Percentiles rank a stretch among this genome's conserved stretches.
These are phyloP conservation scores for Nakazawaea siamensis DNA, from an alignment of 805 yeast genomes.

Conservation along the genomic window DNA sequence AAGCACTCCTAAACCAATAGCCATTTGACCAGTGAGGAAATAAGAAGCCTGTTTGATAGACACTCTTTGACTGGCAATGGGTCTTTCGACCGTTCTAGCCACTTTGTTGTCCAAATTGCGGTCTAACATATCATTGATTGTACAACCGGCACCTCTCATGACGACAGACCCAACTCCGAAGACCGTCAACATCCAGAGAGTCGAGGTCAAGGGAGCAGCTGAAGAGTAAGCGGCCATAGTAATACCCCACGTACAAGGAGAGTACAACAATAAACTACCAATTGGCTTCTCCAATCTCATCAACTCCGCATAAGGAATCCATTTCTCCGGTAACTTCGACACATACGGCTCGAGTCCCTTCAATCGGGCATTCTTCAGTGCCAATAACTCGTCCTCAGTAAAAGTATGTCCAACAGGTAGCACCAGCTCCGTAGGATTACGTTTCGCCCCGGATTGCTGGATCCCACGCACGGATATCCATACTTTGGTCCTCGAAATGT, in stretches of 20 bases:
- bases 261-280: slow-evolving; percentile 77
- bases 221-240: slow-evolving; percentile 77
- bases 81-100: slow-evolving; percentile 81
- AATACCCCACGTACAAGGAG: slow-evolving; percentile 92
- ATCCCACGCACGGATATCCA: too few species aligned
- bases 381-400: slow-evolving; percentile 33
- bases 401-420: slow-evolving; percentile 12
- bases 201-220: slow-evolving; percentile 59
- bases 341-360: slow-evolving; percentile 41
- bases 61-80: slow-evolving; percentile 86
- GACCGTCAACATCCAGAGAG: slow-evolving; percentile 52
- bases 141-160: slow-evolving; percentile 98
- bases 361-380: slow-evolving; percentile 43
- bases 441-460: too few species aligned
- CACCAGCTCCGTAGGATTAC: too few species aligned
- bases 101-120: slow-evolving; percentile 78
- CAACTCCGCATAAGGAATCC: slow-evolving; percentile 87
- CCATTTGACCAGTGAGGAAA: slow-evolving; percentile 68
- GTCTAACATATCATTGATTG: slow-evolving; percentile 86
- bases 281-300: slow-evolving; percentile 92
- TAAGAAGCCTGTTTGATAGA: slow-evolving; percentile 57
- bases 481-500: too few species aligned
- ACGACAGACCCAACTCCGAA: slow-evolving; percentile 81
- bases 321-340: slow-evolving; percentile 54
- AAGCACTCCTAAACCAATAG: slow-evolving; percentile 65